Percentiles rank a stretch among this genome's conserved stretches.
phyloP scores from a whole-genome alignment of 75 land plant genomes.

The Pseudotsuga menziesii region DNA sequence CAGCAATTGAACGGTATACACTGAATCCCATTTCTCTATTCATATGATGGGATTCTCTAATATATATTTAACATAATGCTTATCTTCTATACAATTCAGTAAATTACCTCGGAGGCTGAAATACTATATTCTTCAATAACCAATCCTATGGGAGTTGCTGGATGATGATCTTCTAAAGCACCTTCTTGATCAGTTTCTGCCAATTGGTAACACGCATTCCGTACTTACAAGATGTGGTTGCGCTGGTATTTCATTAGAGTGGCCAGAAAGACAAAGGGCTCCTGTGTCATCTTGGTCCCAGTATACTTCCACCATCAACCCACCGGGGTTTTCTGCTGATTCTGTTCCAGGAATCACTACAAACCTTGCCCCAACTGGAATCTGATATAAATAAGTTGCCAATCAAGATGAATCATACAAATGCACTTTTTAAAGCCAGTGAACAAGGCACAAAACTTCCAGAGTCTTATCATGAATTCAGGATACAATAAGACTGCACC shows the following conservation, averaged over 20 bases:
- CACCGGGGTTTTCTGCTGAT: slow-evolving; percentile 25
- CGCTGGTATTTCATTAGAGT: slow-evolving; percentile 57
- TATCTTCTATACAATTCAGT: too few species aligned
- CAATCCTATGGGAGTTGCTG: too few species aligned
- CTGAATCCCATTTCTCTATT: too few species aligned
- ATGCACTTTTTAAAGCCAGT: background rate
- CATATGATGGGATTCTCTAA: too few species aligned
- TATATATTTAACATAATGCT: too few species aligned
- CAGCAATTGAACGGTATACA: too few species aligned
- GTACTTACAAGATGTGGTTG: background rate
- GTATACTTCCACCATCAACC: slow-evolving; percentile 79
- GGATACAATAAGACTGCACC: too few species aligned
- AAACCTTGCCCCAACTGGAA: slow-evolving; percentile 75
- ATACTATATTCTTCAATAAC: too few species aligned
- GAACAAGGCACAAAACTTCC: background rate
- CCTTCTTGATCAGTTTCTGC: too few species aligned
- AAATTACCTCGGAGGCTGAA: too few species aligned
- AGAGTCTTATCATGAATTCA: background rate
- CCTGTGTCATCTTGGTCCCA: slow-evolving; percentile 95
- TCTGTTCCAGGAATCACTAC: slow-evolving; percentile 76
- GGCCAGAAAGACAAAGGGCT: slow-evolving; percentile 67
- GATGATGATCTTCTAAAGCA: too few species aligned
- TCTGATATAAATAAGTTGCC: slow-evolving; percentile 35
- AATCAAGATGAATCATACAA: background rate
- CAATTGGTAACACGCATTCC: too few species aligned